Evolutionary conservation across 805 yeast species (phyloP).

Genomic region (Huiozyma sinensis): DNA sequence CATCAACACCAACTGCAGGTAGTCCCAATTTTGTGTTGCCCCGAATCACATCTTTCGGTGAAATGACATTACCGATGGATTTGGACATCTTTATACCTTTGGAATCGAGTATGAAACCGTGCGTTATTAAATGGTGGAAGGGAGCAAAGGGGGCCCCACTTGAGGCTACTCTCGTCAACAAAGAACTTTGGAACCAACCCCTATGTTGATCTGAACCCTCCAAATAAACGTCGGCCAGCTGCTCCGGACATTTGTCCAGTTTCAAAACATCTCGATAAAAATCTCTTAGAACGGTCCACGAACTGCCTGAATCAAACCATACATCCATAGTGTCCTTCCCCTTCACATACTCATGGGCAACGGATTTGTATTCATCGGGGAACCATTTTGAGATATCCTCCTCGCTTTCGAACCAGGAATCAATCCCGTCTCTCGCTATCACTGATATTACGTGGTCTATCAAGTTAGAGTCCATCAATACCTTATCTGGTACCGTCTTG

Average conservation of each 20-base stretch:
- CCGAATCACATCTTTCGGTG: slow-evolving; percentile 56
- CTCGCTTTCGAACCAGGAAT: slow-evolving; percentile 65
- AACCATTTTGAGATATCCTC: slow-evolving; percentile 52
- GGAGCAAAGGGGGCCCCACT: slow-evolving; percentile 40
- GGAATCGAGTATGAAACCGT: slow-evolving; percentile 86
- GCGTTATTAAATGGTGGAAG: slow-evolving; percentile 68
- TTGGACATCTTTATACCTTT: slow-evolving; percentile 89
- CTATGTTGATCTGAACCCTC: slow-evolving; percentile 99
- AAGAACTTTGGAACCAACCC: slow-evolving; percentile 97
- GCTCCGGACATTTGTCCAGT: slow-evolving; percentile 28
- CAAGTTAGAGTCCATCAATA: slow-evolving; percentile 46
- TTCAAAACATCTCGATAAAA: slow-evolving; percentile 30
- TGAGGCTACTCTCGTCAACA: slow-evolving; percentile 61
- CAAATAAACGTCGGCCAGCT: slow-evolving; percentile 70
- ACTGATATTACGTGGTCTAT: slow-evolving; percentile 47
- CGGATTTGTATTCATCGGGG: slow-evolving; percentile 39
- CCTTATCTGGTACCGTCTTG: slow-evolving; percentile 43
- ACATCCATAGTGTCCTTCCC: slow-evolving; percentile 95
- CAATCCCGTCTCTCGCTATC: slow-evolving; percentile 50
- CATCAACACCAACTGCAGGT: slow-evolving; percentile 79
- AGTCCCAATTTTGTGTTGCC: slow-evolving; percentile 42
- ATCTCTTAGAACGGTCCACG: slow-evolving; percentile 48
- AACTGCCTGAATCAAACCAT: slow-evolving; percentile 96
- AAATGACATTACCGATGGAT: slow-evolving; percentile 72
- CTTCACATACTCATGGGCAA: slow-evolving; percentile 40